A percentile compares a stretch with the other conserved stretches of the same genome.
Conservation (phyloP, 352 stramenopile genomes). For the Phytophthora colocasiae region DNA sequence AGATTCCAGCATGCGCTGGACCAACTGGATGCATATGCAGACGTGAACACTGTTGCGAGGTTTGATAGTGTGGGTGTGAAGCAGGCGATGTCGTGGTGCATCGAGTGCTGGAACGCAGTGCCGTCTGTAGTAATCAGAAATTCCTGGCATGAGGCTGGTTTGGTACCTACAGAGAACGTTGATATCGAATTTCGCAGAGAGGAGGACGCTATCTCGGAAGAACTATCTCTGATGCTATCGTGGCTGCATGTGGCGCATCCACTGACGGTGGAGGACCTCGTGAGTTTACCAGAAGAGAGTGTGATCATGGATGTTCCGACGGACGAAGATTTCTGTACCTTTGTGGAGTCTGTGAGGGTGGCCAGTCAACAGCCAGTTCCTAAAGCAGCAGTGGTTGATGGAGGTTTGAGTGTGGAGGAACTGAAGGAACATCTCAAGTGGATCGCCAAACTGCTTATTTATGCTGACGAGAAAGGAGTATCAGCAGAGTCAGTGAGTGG, state of each 20-base stretch:
- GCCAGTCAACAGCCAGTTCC: conserved; percentile 1
- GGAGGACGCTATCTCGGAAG: conserved; percentile 30
- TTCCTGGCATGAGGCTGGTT: conserved; percentile 28
- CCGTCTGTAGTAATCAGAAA: conserved; percentile 21
- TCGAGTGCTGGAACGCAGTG: conserved; percentile 30
- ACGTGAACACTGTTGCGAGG: conserved; percentile 20
- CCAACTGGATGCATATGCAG: conserved; percentile 30
- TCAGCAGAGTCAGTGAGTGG: conserved; percentile 29
- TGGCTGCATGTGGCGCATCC: conserved; percentile 25
- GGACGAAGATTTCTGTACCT: conserved; percentile 36
- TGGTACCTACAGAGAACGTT: conserved; percentile 12
- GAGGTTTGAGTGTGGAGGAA: conserved; percentile 20
- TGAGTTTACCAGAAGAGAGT: conserved; percentile 36
- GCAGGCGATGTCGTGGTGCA: conserved; percentile 36
- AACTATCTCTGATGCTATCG: conserved; percentile 32
- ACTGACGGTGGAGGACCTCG: conserved; percentile 33
- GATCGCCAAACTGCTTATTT: conserved; percentile 41
- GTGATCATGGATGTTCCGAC: conserved; percentile 37
- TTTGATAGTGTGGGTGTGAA: conserved; percentile 31
- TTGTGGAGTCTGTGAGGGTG: conserved; percentile 19
- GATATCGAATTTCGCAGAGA: conserved; percentile 3
- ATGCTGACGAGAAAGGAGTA: conserved; percentile 33
- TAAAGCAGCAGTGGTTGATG: conserved; percentile 1
- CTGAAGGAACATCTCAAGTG: conserved; percentile 42
- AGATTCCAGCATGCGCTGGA: conserved; percentile 39